Evolutionary conservation across 2,329 filamentous ascomycete genomes (phyloP), one percentile per base, ranked within the genome.

Genomic region (Diaporthe citriasiana): DNA sequence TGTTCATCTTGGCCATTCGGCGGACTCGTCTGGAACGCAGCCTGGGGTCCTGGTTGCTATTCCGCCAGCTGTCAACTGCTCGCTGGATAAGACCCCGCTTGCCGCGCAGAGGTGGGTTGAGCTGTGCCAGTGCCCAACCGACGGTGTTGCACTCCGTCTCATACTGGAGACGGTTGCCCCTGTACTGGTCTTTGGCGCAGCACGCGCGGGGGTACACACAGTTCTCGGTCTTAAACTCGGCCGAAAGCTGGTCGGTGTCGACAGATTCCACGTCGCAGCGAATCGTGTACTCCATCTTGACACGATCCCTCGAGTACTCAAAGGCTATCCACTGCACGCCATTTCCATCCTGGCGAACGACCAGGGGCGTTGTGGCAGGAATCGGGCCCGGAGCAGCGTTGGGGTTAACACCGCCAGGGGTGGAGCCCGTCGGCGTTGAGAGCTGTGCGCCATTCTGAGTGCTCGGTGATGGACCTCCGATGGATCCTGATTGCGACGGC

Each of bases 241-340:
- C 87, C 57, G 91, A 90, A 25, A 99, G 89, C 76, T 92, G 92
- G 72, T 98, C 95, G 57, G 96, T 95, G 81, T 95, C 95, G 76
- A 99, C 95, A 0, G 95, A 98, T 85, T 98, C 97, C 27, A 98
- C 97, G 79, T 98, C 97, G 82, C 97, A 98, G 70, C 97, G 93
- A 79, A 99, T 99, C 0, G 95, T 98, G 85, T 99, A 99, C 84
- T 98, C 95, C 95, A 98, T 98, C 90, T 99, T 99, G 78, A 98
- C 95, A 59, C 96, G 90, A 81, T 99, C 96, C 75, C 96, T 92
- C 15, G 96, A 98, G 82, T 99, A 99, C 83, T 99, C 97, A 76
- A 98, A 99, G 0, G 95, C 95, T 80, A 98, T 98, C 97, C 97
- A 98, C 83, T 98, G 97, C 9, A 98, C 96, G 12, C 97, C 97